Evolutionary conservation across 2,329 filamentous ascomycete genomes (phyloP), one percentile per base, ranked within the genome.

Genomic region (Pezicula neosporulosa): DNA sequence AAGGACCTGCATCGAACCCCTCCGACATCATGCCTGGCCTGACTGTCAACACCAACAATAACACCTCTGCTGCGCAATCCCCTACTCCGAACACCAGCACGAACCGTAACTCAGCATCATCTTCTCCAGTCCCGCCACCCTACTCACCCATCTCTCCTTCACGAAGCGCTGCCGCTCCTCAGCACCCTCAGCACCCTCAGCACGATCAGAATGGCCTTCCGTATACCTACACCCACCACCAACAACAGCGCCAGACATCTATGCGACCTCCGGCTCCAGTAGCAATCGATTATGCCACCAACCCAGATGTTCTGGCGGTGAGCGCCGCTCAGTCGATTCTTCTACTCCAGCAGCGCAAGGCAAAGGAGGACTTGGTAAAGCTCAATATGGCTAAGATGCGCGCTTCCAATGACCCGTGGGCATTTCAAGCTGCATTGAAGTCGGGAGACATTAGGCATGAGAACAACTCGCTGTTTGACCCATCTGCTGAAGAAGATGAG

Each of bases 221-320:
- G 9, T 47, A 47, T 45, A 70, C 69, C 43, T 71, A 77, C 50
- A 72, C 76, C 7, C 77, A 82, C 60, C 63, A 69, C 12, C n/a
- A 21, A 13, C 75, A 77, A 52, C 67, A 70, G 7, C 64, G 67
- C 19, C 72, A 73, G 53, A 60, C 63, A 33, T 67, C 67, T 36
- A 70, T 77, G 35, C 64, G 70, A 1, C 71, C 73, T 2, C 64
- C 64, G 1, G 48, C 60, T 13, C 76, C 77, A 0, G 69, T 74
- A 41, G 74, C 81, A 42, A 74, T 86, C 52, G 75, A 79, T 60
- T 82, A 85, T 54, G 76, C 80, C 57, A 69, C 72, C 50, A 96
- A 96, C 64, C 85, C 90, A 7, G 93, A 97, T 73, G 90, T 87
- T 21, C 86, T 97, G 54, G 93, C 93, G 5, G 78, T 97, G 53